A percentile compares a stretch with the other conserved stretches of the same genome.
These are phyloP conservation scores for Auricularia heimuer DNA, from an alignment of 768 basidiomycete species.

Conservation along the genomic window DNA sequence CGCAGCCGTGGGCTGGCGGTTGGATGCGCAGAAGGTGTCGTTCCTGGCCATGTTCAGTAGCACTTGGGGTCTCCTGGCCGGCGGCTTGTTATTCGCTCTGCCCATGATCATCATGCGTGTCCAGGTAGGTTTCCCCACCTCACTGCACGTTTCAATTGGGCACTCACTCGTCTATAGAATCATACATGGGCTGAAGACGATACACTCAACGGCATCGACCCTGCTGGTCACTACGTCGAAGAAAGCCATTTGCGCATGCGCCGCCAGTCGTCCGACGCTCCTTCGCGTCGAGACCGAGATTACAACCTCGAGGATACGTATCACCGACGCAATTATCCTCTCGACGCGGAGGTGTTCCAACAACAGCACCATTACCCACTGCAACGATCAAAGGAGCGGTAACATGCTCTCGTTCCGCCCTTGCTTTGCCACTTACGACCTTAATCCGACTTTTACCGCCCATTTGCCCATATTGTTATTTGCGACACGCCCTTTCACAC, in stretches of 20 bases:
- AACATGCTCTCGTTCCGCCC: not conserved
- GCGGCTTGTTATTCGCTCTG: conserved; percentile 51
- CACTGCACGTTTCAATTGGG: not conserved
- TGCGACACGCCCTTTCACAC: not conserved
- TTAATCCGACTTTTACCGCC: not conserved
- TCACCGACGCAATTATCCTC: not conserved
- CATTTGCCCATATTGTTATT: not conserved
- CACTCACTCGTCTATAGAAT: not conserved
- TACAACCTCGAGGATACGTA: not conserved
- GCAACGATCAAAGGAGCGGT: not conserved
- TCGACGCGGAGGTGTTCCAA: not conserved
- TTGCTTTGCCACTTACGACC: not conserved
- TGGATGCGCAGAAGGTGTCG: conserved; percentile 35
- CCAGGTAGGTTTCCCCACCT: conserved; percentile 21
- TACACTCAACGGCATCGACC: not conserved
- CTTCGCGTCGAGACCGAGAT: not conserved
- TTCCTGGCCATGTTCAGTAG: conserved; percentile 67
- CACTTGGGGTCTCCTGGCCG: conserved; percentile 60
- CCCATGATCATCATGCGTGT: conserved; percentile 69
- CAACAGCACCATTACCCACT: not conserved
- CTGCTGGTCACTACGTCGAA: not conserved
- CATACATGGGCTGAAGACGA: conserved; percentile 1
- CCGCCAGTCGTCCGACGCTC: not conserved
- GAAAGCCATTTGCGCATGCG: not conserved
- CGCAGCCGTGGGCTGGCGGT: conserved; percentile 63